Evolutionary conservation across 169 alveolate species (phyloP), one percentile per base, ranked within the genome.

Genomic region (Neospora caninum): DNA sequence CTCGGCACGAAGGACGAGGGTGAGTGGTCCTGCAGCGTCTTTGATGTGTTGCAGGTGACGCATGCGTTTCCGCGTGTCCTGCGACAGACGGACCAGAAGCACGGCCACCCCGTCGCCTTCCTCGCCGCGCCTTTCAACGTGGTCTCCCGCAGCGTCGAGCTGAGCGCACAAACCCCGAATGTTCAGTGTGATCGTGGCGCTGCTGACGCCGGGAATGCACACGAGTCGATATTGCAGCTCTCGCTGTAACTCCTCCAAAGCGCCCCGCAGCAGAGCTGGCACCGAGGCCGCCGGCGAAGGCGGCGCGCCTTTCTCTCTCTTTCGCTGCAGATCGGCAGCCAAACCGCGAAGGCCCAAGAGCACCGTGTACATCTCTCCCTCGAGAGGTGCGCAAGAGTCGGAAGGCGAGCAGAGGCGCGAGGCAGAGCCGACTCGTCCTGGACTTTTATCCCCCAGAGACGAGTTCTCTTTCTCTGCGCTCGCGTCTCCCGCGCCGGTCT

Each of bases 81-180:
- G 89, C 34, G 93, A 67, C 64, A 93, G 89, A n/a, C 95, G 78
- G 54, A 93, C 84, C 49, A 42, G 80, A 45, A 93, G 93, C 64
- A 93, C 93, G 31, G 95, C 95, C 0, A 93, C 93, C 27, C 95
- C 95, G 83, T 93, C 95, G 58, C 95, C 95, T 67, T 93, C 95
- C 89, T 93, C 95, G 36, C 80, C 38, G n/a, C 34, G 34, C 89
- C 22, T 67, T 41, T 64, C n/a, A 10, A 9, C 89, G 67, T 16
- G 36, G 31, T 67, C 89, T 38, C n/a, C n/a, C n/a, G n/a, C 67
- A 4, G 34, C 25, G n/a, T 41, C 69, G 27, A 82, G 93, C 91
- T 93, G 95, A 36, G 45, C 73, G 64, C 58, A 70, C 83, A 93
- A 31, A 49, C 89, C 67, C 45, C 89, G 39, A 0, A 88, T 54